phyloP scores from a whole-genome alignment of 139 green algal genomes.

The Chlorella vulgaris region DNA sequence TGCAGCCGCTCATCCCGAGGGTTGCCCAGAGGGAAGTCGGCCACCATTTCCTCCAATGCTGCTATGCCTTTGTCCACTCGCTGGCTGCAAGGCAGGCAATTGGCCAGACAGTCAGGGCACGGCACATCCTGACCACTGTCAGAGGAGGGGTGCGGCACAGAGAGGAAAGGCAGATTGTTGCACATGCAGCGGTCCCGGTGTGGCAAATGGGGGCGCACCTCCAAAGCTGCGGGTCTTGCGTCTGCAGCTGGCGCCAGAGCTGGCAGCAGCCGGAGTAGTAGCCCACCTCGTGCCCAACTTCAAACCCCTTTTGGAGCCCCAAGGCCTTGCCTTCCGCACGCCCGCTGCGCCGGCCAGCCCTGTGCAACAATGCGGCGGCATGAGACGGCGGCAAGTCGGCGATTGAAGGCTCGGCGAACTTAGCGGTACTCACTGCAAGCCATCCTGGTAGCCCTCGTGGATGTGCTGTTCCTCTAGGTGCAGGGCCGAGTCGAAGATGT shows the following conservation, averaged over 20 bases:
- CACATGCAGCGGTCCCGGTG: too few relatives aligned
- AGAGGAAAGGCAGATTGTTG: not conserved
- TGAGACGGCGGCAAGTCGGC: not conserved
- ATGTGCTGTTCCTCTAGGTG: slow-evolving; percentile 56
- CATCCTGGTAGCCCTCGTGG: slow-evolving; percentile 48
- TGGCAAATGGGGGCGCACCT: slow-evolving; percentile 5
- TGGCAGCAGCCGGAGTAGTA: slow-evolving; percentile 68
- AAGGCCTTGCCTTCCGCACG: slow-evolving; percentile 63
- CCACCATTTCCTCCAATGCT: slow-evolving; percentile 56
- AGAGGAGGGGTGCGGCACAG: not conserved
- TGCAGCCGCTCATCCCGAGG: slow-evolving; percentile 74
- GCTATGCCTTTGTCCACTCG: slow-evolving; percentile 52
- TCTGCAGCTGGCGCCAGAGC: slow-evolving; percentile 49
- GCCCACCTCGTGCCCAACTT: slow-evolving; percentile 79
- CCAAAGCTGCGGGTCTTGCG: not conserved
- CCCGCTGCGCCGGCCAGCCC: slow-evolving; percentile 55
- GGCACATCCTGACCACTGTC: not conserved
- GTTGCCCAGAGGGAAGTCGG: slow-evolving; percentile 54
- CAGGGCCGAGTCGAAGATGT: slow-evolving; percentile 52
- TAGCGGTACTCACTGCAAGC: slow-evolving; percentile 32
- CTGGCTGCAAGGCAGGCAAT: not conserved
- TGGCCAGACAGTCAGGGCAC: too few relatives aligned
- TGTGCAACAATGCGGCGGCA: slow-evolving; percentile 13
- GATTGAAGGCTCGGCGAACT: not conserved
- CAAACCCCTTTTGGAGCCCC: slow-evolving; percentile 78